Base-by-base conservation (phyloP, 2,329 filamentous ascomycete genomes). In the Aspergillus unguis region DNA sequence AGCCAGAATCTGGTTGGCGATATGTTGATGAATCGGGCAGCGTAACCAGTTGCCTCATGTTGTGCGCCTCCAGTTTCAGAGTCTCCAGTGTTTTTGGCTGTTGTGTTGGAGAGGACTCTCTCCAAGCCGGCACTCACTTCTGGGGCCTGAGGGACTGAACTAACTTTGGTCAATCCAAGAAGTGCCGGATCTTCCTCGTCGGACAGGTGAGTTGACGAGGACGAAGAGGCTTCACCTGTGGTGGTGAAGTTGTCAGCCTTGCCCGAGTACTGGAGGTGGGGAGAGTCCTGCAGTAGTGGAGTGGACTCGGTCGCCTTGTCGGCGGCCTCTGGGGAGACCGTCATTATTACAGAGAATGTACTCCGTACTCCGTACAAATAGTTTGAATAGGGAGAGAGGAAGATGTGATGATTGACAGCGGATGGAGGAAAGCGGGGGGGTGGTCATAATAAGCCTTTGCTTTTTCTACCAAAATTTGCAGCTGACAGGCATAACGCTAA, bases 1-100 rank as follows among this genome's bases (percentile, higher is more conserved):
- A 83, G 65, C 79, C 82, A 84, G 71, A 88, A 88, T 29, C 78
- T 75, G 9, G 61, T 60, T 1, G 69, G 68, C 0, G 68, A 69
- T 9, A 74, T 65, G 46, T 72, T 65, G 37, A 71, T 68, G 46
- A 73, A 74, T 9, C 69, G 66, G 6, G 65, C 55, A 6, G 62
- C 62, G 48, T 70, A 69, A 17, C 51, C 57, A 6, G 42, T 48
- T 11, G 54, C 57, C 6, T 62, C 54, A 23, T 51, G 41, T 5
- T 40, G 41, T 8, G 26, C 26, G 6, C 31, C 54, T 23, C 28
- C 46, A 29, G 29, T 26, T 41, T 59, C 48, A 6, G 52, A 44
- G 40, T 56, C 56, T 9, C 11, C 38, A 47, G 52, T 47, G 26
- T 50, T 59, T 7, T 48, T 58, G 6, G 38, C 50, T 5, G 55